These are phyloP conservation scores for Xylaria curta DNA, from an alignment of 495 filamentous ascomycete species.

Conservation along the genomic window DNA sequence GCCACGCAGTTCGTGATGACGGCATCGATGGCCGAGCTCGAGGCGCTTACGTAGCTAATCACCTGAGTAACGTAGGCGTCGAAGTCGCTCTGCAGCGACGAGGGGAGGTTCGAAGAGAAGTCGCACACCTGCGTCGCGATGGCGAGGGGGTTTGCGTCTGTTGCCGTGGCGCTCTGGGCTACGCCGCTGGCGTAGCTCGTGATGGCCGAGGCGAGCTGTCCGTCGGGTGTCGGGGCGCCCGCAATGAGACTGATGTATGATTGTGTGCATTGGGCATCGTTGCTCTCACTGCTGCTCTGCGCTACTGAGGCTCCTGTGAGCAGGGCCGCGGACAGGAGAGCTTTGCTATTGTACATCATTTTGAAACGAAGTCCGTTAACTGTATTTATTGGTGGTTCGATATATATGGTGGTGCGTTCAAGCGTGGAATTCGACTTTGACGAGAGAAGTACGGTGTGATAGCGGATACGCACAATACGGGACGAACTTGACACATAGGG, in stretches of 20 bases:
- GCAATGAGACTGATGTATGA: slow-evolving; percentile 23
- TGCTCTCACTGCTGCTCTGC: slow-evolving; percentile 3
- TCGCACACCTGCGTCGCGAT: slow-evolving; percentile 25
- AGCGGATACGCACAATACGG: background rate
- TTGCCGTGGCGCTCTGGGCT: background rate
- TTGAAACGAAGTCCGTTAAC: background rate
- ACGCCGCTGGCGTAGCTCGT: slow-evolving; percentile 15
- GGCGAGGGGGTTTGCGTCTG: background rate
- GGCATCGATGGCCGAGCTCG: slow-evolving; percentile 23
- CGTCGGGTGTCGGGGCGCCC: slow-evolving; percentile 14
- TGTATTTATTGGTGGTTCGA: background rate
- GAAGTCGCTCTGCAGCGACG: slow-evolving; percentile 27
- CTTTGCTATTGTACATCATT: slow-evolving; percentile 23
- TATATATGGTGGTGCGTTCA: background rate
- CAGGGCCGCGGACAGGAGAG: slow-evolving; percentile 10
- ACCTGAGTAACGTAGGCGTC: slow-evolving; percentile 28
- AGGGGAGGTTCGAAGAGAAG: slow-evolving; percentile 22
- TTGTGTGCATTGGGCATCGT: slow-evolving; percentile 8
- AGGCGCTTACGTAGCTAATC: slow-evolving; percentile 27
- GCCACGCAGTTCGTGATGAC: slow-evolving; percentile 28
- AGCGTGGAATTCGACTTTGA: background rate
- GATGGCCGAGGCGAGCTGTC: slow-evolving; percentile 24
- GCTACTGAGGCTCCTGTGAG: slow-evolving; percentile 9
- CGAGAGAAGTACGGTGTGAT: background rate
- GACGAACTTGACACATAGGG: background rate